Evolutionary conservation across 208 protist species (phyloP), one percentile per base, ranked within the genome.

Genomic region (Strigomonas galati): DNA sequence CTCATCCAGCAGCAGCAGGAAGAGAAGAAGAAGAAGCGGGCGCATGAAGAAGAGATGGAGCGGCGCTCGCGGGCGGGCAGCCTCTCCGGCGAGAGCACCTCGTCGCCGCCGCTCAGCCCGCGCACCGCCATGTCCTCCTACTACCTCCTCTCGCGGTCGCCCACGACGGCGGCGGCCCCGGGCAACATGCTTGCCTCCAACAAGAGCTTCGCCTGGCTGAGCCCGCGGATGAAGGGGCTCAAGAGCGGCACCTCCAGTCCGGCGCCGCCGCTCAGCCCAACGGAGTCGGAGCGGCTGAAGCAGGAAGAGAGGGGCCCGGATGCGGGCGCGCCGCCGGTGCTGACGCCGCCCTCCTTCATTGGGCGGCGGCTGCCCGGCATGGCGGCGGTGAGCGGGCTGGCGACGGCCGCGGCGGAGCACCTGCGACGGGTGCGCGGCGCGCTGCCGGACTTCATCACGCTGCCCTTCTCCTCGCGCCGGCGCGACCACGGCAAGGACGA

Each of bases 1-100:
- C 67, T 37, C 31, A 59, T 19, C 24, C 10, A 17, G 51, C 60
- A 52, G 4, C 52, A 64, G 44, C 49, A 51, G 40, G 21, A 37
- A 49, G 24, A 44, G 51, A 17, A 30, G 60, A 23, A 65, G 32
- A 2, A 37, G 32, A 37, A 37, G 32, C 2, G 9, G 32, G 32
- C 32, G 32, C 6, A 37, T 37, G 32, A 37, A 37, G 32, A 37
- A 37, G 40, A 46, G 40, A 46, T 46, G 40, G 40, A 17, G 40
- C 40, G 40, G 40, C 40, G 9, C 40, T 2, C 40, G 9, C 10
- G 14, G 40, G 12, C 1, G 40, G 5, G 1, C 40, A 17, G n/a
- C 43, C 48, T 28, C 44, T 19, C 30, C n/a, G 37, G 5, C 59
- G 2, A 31, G 6, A 46, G 28, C 28, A 7, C 7, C 28, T 23